A percentile compares a stretch with the other conserved stretches of the same genome.
These are phyloP conservation scores for Botrytis galanthina DNA, from an alignment of 2,329 filamentous ascomycete species.

Conservation along the genomic window DNA sequence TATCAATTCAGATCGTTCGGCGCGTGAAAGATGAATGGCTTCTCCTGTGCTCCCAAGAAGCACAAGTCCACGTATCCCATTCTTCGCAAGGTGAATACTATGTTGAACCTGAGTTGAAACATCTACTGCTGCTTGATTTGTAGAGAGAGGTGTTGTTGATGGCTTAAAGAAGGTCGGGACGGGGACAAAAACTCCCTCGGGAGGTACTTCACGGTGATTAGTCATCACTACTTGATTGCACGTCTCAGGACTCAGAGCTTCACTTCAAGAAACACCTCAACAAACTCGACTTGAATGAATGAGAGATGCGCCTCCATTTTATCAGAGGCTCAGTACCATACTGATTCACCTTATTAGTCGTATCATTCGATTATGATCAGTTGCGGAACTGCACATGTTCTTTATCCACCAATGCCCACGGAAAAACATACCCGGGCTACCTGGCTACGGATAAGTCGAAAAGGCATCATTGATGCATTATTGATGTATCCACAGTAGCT, in stretches of 20 bases:
- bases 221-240: conserved; percentile 6
- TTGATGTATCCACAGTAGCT: neutral
- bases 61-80: conserved; percentile 58
- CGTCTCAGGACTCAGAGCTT: neutral
- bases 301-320: neutral
- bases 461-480: conserved; percentile 1
- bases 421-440: conserved; percentile 15
- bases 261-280: neutral
- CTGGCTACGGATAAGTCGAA: conserved; percentile 10
- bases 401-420: neutral
- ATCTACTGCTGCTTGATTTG: conserved; percentile 45
- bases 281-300: neutral
- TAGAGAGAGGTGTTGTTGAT: conserved; percentile 19
- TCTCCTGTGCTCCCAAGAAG: conserved; percentile 61
- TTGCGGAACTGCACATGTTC: neutral
- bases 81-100: conserved; percentile 55
- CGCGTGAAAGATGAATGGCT: conserved; percentile 55
- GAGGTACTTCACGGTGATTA: conserved; percentile 8
- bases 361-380: neutral
- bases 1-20: conserved; percentile 45
- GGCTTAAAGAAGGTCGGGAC: conserved; percentile 57
- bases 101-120: conserved; percentile 54
- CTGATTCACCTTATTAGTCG: neutral
- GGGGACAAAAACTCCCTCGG: conserved; percentile 52
- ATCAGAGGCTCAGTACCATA: neutral